A percentile compares a stretch with the other conserved stretches of the same genome.
phyloP scores from a whole-genome alignment of 495 filamentous ascomycete species.

The Penicillium coffeae region DNA sequence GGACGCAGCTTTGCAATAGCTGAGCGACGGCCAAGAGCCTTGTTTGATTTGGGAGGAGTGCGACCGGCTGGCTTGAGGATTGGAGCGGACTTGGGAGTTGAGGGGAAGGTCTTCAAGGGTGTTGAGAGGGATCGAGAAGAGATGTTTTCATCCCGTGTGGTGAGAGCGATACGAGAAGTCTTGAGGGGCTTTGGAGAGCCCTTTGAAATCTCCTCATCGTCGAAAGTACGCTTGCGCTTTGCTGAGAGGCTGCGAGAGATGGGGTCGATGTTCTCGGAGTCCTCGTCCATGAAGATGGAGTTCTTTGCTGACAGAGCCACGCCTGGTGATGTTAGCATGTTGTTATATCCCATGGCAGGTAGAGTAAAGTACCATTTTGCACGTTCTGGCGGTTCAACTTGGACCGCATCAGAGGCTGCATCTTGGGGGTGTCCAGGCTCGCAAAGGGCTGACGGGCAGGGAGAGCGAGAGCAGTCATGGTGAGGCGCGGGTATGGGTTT shows the following conservation, averaged over 20 bases:
- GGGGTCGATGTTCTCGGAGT: conserved; percentile 83
- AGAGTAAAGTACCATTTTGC: conserved; percentile 48
- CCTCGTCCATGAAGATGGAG: conserved; percentile 49
- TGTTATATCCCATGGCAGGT: background rate
- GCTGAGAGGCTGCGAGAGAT: conserved; percentile 56
- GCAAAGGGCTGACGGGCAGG: conserved; percentile 44
- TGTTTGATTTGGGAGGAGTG: conserved; percentile 35
- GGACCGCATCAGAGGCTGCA: conserved; percentile 42
- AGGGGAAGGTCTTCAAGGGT: conserved; percentile 33
- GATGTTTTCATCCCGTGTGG: conserved; percentile 27
- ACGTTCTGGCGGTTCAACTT: conserved; percentile 51
- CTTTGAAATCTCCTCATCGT: conserved; percentile 49
- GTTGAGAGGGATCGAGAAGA: conserved; percentile 26
- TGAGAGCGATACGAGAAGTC: conserved; percentile 34
- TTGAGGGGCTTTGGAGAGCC: conserved; percentile 38
- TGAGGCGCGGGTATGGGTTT: conserved; percentile 15
- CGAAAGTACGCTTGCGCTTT: conserved; percentile 55
- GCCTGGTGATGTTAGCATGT: conserved; percentile 13
- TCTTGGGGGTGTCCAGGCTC: conserved; percentile 35
- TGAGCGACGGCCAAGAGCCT: conserved; percentile 34
- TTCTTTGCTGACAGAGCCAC: conserved; percentile 25
- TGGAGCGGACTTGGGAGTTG: conserved; percentile 33
- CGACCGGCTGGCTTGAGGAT: conserved; percentile 39
- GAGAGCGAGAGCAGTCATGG: conserved; percentile 40
- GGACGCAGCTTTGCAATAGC: conserved; percentile 44